Base-by-base conservation (phyloP, 2,329 filamentous ascomycete species). In the Colletotrichum viniferum region DNA sequence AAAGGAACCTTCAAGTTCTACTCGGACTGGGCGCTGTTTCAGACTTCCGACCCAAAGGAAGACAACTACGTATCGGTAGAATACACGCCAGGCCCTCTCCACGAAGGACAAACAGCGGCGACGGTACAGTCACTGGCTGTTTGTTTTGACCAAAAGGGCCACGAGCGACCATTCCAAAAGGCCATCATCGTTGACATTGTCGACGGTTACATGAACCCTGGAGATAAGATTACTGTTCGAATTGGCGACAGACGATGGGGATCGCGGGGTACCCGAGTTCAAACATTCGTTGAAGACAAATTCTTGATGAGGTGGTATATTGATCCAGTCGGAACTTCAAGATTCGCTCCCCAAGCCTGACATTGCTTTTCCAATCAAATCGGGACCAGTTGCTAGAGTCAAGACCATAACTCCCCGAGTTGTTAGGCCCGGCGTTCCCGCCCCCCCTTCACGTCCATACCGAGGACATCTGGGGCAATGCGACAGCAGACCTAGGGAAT, bases 1-100 rank as follows among this genome's bases (percentile, higher is more conserved):
- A 84, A 84, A 68, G 83, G 83, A 3, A 84, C 83, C 0, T 84
- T 84, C 79, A 84, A 84, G 60, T 84, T 84, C 52, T 84, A 84
- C 76, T 84, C 82, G 34, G 82, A 84, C 75, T 84, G 82, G 83
- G 82, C 81, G 4, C 73, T 83, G 2, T 84, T 83, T 63, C 82
- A 84, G 69, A 83, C 82, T 4, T 81, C 83, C 1, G 78, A 83
- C 66, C 78, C 77, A 5, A 77, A 32, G 16, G 56, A 76, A 26
- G 79, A 83, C 58, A 83, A 83, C 64, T 83, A 83, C 68, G 79
- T 84, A 8, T 82, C 81, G 14, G 81, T 82, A 2, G 81, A 84
- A 71, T 84, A 84, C 43, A 30, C 75, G 7, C 72, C 82, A 1
- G 78, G 77, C 2, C 56, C 77, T 6, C 72, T 84, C 10, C 77